Base-by-base conservation (phyloP, 2,329 filamentous ascomycete species). In the Fragosphaeria purpurea region DNA sequence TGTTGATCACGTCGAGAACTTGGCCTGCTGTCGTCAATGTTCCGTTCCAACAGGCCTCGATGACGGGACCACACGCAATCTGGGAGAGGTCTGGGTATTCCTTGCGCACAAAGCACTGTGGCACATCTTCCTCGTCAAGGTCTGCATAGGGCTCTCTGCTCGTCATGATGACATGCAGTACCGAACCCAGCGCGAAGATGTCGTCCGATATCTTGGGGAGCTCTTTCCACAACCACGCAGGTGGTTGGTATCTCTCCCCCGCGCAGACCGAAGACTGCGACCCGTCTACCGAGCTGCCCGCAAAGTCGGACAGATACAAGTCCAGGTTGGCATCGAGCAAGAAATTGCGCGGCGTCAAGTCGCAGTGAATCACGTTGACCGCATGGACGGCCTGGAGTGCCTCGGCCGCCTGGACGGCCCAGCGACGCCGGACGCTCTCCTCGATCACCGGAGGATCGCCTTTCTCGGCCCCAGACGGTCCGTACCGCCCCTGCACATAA, bases 301-400 rank as follows among this genome's bases (percentile, higher is more conserved):
- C 45, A 41, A 47, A 47, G 42, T 44, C 47, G 41, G 47, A 41
- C n/a, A 45, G 9, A 41, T 38, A 37, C 6, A 50, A 11, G 31
- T 45, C 45, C 4, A 41, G 12, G 7, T n/a, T 37, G 12, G 35
- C 31, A 11, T 34, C 48, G 7, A 46, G 43, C 6, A 50, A 38
- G 3, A 50, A 22, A 32, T 46, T 46, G 7, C 42, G 42, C 8
- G 48, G 43, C 31, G 38, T 40, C 13, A 42, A 38, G 38, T 50
- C 38, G 43, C 30, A 7, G 32, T 50, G 48, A 38, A 50, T 45
- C 2, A 46, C 42, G 39, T 31, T 9, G n/a, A 35, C 43, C 6
- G 5, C 43, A 34, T 45, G 43, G 12, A 47, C 31, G 11, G 39
- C 39, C 4, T 39, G 11, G 7, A 47, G n/a, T 3, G 35, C 39